Evolutionary conservation across 495 filamentous ascomycete species (phyloP), one percentile per base, ranked within the genome.

Genomic region (Penicillium psychrofluorescens): DNA sequence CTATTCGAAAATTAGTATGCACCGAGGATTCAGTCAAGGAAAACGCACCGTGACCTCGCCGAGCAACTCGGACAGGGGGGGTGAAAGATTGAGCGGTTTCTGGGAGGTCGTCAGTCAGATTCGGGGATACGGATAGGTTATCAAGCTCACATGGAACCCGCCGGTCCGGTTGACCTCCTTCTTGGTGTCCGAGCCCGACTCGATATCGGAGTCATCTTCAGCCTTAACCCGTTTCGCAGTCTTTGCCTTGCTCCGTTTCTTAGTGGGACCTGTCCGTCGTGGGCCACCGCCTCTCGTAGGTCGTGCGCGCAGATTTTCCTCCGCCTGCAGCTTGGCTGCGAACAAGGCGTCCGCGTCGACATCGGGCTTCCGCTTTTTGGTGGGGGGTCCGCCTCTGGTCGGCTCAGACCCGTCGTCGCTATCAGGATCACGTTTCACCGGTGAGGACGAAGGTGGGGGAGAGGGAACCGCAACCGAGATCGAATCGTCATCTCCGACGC

Each of bases 291-390:
- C 86, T 30, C 90, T 72, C 1, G 89, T 95, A 12, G 83, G 71
- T 13, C 90, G 76, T 14, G 76, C 81, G 29, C 79, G 71, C 45
- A 78, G 70, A 61, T 96, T 95, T 71, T 92, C 88, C 64, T 95
- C 84, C 2, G 89, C 92, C 65, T 98, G 92, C 28, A 98, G 73
- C 59, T 83, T 81, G 3, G 88, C 89, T 2, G 92, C 92, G 44
- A 90, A 76, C 8, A 81, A 74, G 11, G 90, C 90, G 63, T 97
- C 91, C 35, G 86, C 86, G 44, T 95, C 88, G 34, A 76, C 59
- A 43, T 71, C 64, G 41, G 76, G 71, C 56, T 70, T 72, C 51
- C 70, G 76, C 58, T 80, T 81, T 55, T 81, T 81, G 9, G 71
- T 54, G 31, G 67, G 74, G 16, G 60, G 74, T 15, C 61, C 70